phyloP scores from a whole-genome alignment of 129 eudicot species.

The Silybum marianum region DNA sequence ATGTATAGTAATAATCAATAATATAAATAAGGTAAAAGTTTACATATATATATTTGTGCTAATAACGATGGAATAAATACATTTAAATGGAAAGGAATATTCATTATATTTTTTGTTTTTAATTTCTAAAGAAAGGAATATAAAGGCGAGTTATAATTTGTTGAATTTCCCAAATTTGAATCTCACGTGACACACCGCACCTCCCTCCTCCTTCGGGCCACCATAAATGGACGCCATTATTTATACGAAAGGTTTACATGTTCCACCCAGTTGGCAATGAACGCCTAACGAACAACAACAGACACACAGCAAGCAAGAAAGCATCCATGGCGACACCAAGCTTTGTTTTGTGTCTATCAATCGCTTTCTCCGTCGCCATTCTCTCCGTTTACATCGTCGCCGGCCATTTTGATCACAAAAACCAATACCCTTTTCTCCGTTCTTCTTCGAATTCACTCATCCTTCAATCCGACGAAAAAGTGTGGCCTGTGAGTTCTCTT shows the following conservation, averaged over 20 bases:
- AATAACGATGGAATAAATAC: too few species aligned
- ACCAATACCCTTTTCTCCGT: slow-evolving; percentile 22
- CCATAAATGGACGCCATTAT: slow-evolving; percentile 37
- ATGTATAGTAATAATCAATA: too few species aligned
- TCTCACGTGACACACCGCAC: slow-evolving; percentile 22
- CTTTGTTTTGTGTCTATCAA: slow-evolving; percentile 42
- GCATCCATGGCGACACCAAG: slow-evolving; percentile 61
- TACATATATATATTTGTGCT: too few species aligned
- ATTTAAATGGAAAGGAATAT: too few species aligned
- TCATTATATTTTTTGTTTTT: too few species aligned
- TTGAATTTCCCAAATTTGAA: slow-evolving; percentile 7
- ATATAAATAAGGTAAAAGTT: too few species aligned
- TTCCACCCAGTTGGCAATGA: background rate
- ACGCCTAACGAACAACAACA: background rate
- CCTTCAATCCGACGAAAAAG: slow-evolving; percentile 35
- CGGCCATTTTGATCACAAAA: slow-evolving; percentile 20
- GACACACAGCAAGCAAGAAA: background rate
- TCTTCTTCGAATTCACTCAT: background rate
- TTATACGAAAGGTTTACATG: background rate
- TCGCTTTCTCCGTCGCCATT: slow-evolving; percentile 47
- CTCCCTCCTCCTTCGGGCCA: background rate
- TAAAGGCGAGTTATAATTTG: background rate
- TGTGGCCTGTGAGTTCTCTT: slow-evolving; percentile 75
- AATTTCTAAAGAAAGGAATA: background rate
- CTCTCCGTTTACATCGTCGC: slow-evolving; percentile 46